Base-by-base conservation (phyloP, 768 basidiomycete genomes). In the Lentinula edodes region DNA sequence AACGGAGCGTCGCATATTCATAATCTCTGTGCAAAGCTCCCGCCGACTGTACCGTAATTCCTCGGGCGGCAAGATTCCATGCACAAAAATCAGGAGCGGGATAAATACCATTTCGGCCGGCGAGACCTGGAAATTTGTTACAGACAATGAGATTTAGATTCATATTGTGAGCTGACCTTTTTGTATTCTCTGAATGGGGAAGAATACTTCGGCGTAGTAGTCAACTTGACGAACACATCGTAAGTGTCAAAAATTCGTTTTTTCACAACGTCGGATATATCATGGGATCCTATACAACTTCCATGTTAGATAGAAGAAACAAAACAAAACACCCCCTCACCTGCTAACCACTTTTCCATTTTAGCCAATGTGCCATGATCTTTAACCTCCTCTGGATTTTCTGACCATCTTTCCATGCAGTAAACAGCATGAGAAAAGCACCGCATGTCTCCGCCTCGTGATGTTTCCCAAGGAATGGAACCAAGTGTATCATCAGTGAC, bases 361-460 rank as follows among this genome's bases (percentile, higher is more conserved):
- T 50, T 23, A 18, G 18, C 7, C 6, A 59, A 16, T 12, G 45
- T 36, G 28, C 58, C 58, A 28, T 56, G 55, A 59, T n/a, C 34
- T 9, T 41, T 51, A 8, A 51, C 48, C 12, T 48, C 45, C 15
- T 48, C 48, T n/a, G 45, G 35, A 28, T 46, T 35, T 10, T 34
- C n/a, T 20, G 18, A n/a, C 58, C 58, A 59, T 15, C 75, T 76
- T n/a, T 81, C 75, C 43, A 88, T 80, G 58, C 74, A 70, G 55
- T 78, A 82, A 5, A 88, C 70, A 0, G 83, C 75, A 39, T 86
- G 83, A 0, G 84, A 75, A 23, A 88, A 70, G 63, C 81, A 81
- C 6, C 86, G 80, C 67, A 84, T 88, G 65, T 86, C 86, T 9
- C 74, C 75, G 0, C 84, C 87, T n/a, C 79, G 74, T 18, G 69